Evolutionary conservation across 352 stramenopile genomes (phyloP), one percentile per base, ranked within the genome.

Genomic region (Phytopythium kandeliae): DNA sequence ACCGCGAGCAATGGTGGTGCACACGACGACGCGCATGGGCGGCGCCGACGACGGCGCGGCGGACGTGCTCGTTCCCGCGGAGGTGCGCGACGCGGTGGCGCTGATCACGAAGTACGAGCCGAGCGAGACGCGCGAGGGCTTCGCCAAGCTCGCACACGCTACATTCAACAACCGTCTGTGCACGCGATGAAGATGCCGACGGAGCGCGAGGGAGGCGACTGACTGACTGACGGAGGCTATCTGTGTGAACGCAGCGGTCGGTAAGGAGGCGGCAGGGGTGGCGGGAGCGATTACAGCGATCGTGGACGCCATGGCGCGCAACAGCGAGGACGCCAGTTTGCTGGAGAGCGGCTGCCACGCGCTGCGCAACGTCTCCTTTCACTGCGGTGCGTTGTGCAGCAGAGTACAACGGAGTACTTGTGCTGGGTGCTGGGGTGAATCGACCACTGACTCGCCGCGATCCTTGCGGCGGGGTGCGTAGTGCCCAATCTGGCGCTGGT

Each of bases 151-250:
- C 38, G 75, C 71, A 17, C 78, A 87, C 51, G 71, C 67, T n/a
- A 86, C 76, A 15, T 92, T 92, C 52, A 92, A 88, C 60, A 75
- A 89, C 53, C 70, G 81, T 87, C 45, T 47, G 71, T 35, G 6
- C 15, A 33, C 28, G 28, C 28, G 28, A 33, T 33, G 28, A 5
- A 33, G 5, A 33, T 33, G 10, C 28, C 5, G 5, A 33, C 28
- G 10, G 5, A 33, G 28, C 28, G 10, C 28, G 28, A 33, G 28
- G 5, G n/a, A n/a, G n/a, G n/a, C n/a, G n/a, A n/a, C n/a, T n/a
- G n/a, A 35, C 31, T 35, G 10, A 35, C 31, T 35, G 11, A 3
- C 31, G 31, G 15, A 11, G 3, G 31, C 31, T 33, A 22, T 24
- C 13, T 8, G 42, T 6, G 26, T 48, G 26, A 22, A 11, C 10